Conservation (phyloP, 1,139 yeast species). For the Lodderomyces orthopsilosis region DNA sequence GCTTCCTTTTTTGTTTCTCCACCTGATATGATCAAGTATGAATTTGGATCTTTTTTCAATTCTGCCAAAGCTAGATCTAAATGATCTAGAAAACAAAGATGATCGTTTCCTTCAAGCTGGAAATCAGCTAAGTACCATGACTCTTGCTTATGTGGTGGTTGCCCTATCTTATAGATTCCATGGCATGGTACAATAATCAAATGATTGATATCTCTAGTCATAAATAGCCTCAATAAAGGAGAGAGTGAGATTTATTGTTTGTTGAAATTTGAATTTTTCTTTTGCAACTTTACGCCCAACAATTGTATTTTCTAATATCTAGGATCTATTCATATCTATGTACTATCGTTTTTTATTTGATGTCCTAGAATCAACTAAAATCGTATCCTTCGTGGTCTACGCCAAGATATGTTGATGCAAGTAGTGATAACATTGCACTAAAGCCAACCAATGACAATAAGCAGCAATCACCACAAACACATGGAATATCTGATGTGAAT, state of each 20-base stretch:
- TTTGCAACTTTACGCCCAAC: neutral
- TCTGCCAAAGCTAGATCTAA: conserved; percentile 37
- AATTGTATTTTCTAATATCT: too few relatives aligned
- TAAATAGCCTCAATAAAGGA: neutral
- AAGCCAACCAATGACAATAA: conserved; percentile 65
- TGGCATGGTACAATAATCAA: conserved; percentile 68
- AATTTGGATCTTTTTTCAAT: conserved; percentile 25
- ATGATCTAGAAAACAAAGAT: conserved; percentile 65
- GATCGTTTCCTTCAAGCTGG: conserved; percentile 69
- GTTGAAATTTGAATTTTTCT: neutral
- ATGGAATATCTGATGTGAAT: conserved; percentile 88
- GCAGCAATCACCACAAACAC: conserved; percentile 81
- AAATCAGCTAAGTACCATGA: conserved; percentile 70
- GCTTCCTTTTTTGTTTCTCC: conserved; percentile 63
- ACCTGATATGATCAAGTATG: conserved; percentile 59
- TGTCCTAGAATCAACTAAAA: too few relatives aligned
- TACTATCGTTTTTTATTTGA: too few relatives aligned
- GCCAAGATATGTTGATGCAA: conserved; percentile 32
- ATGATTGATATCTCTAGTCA: conserved; percentile 4
- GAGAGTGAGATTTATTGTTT: neutral
- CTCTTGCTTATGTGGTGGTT: conserved; percentile 22
- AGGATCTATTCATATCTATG: too few relatives aligned
- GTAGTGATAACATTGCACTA: conserved; percentile 56
- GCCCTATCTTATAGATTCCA: conserved; percentile 51
- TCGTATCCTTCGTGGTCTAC: too few relatives aligned